phyloP scores from a whole-genome alignment of 2,329 filamentous ascomycete species.

The Diaporthe caulivora region DNA sequence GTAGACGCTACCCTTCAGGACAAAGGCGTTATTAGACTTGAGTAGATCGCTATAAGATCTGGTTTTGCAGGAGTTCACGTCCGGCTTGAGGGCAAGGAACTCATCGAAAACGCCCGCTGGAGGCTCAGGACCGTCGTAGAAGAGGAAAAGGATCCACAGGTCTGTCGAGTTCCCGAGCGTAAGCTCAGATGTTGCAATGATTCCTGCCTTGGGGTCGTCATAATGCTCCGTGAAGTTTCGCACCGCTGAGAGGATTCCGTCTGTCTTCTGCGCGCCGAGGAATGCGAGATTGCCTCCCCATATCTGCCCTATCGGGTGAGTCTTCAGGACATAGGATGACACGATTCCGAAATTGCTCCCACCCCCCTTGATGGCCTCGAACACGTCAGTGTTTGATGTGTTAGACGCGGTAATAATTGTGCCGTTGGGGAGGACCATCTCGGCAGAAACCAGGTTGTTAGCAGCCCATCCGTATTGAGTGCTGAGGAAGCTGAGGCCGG shows the following conservation, averaged over 20 bases:
- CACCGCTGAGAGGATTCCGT: constrained; percentile 49
- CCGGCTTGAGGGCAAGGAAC: constrained; percentile 62
- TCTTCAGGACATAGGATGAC: constrained; percentile 58
- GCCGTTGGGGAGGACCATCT: constrained; percentile 66
- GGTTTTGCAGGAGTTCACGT: constrained; percentile 50
- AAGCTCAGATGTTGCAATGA: constrained; percentile 68
- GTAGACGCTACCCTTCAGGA: constrained; percentile 42
- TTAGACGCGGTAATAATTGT: constrained; percentile 59
- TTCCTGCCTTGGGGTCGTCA: constrained; percentile 69
- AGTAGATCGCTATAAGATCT: constrained; percentile 46
- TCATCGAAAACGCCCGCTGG: constrained; percentile 67
- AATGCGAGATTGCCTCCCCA: constrained; percentile 59
- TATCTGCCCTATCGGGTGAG: constrained; percentile 54
- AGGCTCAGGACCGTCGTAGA: constrained; percentile 69
- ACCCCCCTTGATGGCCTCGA: constrained; percentile 65
- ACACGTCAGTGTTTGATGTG: constrained; percentile 61
- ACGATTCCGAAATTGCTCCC: constrained; percentile 69
- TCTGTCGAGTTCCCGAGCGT: constrained; percentile 58
- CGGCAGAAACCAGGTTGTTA: constrained; percentile 61
- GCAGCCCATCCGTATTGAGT: constrained; percentile 64
- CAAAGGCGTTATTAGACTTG: constrained; percentile 42
- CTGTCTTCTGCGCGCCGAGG: constrained; percentile 46
- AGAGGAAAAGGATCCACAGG: constrained; percentile 71
- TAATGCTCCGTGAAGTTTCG: constrained; percentile 70
- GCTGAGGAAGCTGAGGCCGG: constrained; percentile 63